phyloP scores from a whole-genome alignment of 257 asterid genomes.

The Lantana camara region DNA sequence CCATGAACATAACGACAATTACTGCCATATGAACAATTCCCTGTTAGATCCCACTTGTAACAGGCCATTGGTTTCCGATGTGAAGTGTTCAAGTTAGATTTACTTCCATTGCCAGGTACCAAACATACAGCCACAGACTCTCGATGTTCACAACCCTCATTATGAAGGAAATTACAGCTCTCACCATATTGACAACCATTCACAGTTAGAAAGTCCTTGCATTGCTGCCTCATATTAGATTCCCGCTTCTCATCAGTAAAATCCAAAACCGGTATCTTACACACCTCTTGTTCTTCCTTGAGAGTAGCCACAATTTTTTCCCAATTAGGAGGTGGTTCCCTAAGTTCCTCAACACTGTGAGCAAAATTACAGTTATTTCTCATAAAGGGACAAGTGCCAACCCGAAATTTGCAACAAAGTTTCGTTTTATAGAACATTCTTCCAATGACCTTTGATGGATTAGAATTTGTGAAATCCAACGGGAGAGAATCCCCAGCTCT shows the following conservation, averaged over 20 bases:
- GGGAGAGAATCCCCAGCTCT: conserved; percentile 33
- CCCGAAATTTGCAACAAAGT: conserved; percentile 54
- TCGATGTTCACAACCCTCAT: conserved; percentile 50
- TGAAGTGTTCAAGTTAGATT: conserved; percentile 36
- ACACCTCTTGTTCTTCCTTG: conserved; percentile 47
- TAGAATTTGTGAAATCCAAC: conserved; percentile 31
- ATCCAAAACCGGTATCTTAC: conserved; percentile 49
- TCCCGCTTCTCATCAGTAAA: conserved; percentile 47
- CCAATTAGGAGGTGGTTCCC: conserved; percentile 64
- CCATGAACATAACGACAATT: conserved; percentile 75
- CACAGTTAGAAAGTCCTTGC: conserved; percentile 48
- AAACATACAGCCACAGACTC: conserved; percentile 63
- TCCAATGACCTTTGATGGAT: conserved; percentile 44
- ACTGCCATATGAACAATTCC: conserved; percentile 52
- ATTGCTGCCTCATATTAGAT: conserved; percentile 48
- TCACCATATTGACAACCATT: conserved; percentile 62
- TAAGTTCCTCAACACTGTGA: conserved; percentile 45
- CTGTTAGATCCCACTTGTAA: conserved; percentile 58
- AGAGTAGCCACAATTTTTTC: conserved; percentile 51
- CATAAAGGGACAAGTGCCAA: conserved; percentile 51
- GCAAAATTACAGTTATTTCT: conserved; percentile 61
- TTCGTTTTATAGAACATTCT: conserved; percentile 56
- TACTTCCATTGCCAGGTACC: conserved; percentile 41
- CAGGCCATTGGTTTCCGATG: conserved; percentile 59
- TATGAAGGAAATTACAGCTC: conserved; percentile 51